Evolutionary conservation across 306 rosid species (phyloP).

Genomic region (Purshia tridentata): DNA sequence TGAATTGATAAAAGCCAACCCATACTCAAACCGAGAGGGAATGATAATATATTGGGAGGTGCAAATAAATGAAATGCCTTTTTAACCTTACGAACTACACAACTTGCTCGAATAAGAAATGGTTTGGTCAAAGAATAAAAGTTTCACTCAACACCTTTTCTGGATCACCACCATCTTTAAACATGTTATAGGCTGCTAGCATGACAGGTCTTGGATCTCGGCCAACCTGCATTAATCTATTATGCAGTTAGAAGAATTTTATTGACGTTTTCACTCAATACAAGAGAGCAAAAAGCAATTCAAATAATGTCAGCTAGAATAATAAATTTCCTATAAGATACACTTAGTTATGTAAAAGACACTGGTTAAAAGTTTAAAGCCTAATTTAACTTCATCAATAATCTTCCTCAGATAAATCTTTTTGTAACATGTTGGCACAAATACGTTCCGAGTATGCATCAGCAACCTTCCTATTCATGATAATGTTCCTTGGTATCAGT

Average conservation of each 20-base stretch:
- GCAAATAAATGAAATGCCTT: too few species aligned
- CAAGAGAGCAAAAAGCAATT: neutral
- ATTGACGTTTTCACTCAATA: neutral
- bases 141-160: constrained; percentile 50
- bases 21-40: neutral
- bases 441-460: too few species aligned
- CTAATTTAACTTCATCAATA: too few species aligned
- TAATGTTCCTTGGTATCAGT: neutral
- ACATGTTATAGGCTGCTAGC: constrained; percentile 75
- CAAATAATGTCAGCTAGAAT: neutral
- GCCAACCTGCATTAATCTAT: constrained; percentile 67
- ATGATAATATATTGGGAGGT: neutral
- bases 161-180: constrained; percentile 86
- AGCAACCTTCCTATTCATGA: too few species aligned
- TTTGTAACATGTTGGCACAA: too few species aligned
- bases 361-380: neutral
- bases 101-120: neutral
- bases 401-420: too few species aligned
- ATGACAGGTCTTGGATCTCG: constrained; percentile 75
- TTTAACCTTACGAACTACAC: neutral
- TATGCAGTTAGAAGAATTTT: constrained; percentile 10
- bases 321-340: neutral
- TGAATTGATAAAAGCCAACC: neutral
- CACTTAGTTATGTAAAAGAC: neutral
- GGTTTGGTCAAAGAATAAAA: constrained; percentile 7